phyloP scores from a whole-genome alignment of 2,329 filamentous ascomycete genomes.

The Aspergillus spinulosporus region DNA sequence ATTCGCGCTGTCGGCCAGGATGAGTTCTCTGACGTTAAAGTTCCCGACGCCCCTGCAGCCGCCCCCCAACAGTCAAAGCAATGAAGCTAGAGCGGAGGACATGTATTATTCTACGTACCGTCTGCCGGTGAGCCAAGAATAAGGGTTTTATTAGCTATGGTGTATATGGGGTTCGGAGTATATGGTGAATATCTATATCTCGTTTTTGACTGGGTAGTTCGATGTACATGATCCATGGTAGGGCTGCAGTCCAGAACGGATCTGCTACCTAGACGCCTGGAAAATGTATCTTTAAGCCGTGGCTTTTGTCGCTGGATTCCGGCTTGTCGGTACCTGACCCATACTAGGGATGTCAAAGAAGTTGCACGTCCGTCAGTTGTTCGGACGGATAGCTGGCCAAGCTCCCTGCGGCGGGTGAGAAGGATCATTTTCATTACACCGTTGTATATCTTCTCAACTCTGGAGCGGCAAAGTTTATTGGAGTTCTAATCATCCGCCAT shows the following conservation, averaged over 20 bases:
- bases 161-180: conserved; percentile 21
- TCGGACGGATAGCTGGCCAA: not conserved
- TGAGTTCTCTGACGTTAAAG: conserved; percentile 92
- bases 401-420: not conserved
- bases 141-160: conserved; percentile 12
- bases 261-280: not conserved
- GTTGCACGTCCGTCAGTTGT: conserved; percentile 5
- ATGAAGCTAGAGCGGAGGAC: conserved; percentile 8
- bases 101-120: conserved; percentile 15
- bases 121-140: not conserved
- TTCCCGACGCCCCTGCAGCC: conserved; percentile 68
- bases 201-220: not conserved
- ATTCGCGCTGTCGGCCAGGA: conserved; percentile 90
- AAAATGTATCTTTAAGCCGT: not conserved
- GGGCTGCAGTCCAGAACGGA: not conserved
- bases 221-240: not conserved
- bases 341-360: not conserved
- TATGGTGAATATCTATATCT: not conserved
- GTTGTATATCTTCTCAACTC: conserved; percentile 3
- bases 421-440: conserved; percentile 5
- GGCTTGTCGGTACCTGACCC: not conserved
- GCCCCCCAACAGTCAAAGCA: conserved; percentile 26
- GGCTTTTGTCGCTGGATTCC: not conserved
- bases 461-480: not conserved
- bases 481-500: not conserved